A percentile compares a stretch with the other conserved stretches of the same genome.
Evolutionary conservation across 768 basidiomycete species (phyloP).

Genomic region (Gloeostereum incarnatum): DNA sequence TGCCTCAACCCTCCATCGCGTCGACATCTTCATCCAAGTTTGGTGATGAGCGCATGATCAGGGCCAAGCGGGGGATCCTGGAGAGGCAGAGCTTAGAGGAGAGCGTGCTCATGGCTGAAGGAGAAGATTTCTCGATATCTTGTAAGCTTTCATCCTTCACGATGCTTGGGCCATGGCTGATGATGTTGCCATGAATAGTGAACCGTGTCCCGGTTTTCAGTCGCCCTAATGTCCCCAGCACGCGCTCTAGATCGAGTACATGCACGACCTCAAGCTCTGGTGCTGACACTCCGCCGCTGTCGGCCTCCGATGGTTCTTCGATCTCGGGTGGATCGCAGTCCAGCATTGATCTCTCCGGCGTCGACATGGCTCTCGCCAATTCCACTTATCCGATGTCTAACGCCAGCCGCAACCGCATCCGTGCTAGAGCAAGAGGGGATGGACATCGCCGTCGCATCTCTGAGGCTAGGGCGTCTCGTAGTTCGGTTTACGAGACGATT

Average conservation of each 20-base stretch:
- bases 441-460: slow-evolving; percentile 69
- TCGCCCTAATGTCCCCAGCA: slow-evolving; percentile 38
- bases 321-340: slow-evolving; percentile 68
- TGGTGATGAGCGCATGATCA: slow-evolving; percentile 61
- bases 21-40: slow-evolving; percentile 57
- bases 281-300: slow-evolving; percentile 62
- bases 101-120: slow-evolving; percentile 51
- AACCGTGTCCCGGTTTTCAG: slow-evolving; percentile 48
- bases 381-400: slow-evolving; percentile 40
- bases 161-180: slow-evolving; percentile 8
- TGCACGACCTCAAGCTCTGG: slow-evolving; percentile 59
- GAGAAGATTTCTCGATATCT: slow-evolving; percentile 47
- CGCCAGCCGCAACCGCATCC: slow-evolving; percentile 28
- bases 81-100: slow-evolving; percentile 64
- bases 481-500: slow-evolving; percentile 74
- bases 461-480: slow-evolving; percentile 48
- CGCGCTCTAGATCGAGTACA: slow-evolving; percentile 58
- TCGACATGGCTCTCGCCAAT: slow-evolving; percentile 49
- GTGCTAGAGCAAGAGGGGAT: slow-evolving; percentile 47
- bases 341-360: slow-evolving; percentile 61
- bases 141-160: slow-evolving; percentile 32
- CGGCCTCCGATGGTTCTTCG: slow-evolving; percentile 58
- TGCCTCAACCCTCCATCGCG: slow-evolving; percentile 59
- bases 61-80: slow-evolving; percentile 49
- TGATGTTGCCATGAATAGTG: slow-evolving; percentile 21